phyloP scores from a whole-genome alignment of 257 asterid species.

The Jacaranda mimosifolia region DNA sequence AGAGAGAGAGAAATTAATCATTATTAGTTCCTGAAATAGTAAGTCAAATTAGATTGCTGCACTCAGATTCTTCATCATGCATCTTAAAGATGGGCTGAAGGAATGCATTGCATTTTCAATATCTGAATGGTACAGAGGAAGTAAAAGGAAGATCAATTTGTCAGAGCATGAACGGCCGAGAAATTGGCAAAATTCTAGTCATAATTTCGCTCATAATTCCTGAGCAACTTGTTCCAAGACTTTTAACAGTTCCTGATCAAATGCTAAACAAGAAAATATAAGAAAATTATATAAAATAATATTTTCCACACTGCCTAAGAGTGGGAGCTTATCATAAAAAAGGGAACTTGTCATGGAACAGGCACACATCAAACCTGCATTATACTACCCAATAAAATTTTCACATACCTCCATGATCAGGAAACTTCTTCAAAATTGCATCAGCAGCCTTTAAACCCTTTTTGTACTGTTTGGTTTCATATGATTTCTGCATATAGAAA shows the following conservation, averaged over 20 bases:
- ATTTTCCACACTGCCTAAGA: not conserved
- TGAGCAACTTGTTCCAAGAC: not conserved
- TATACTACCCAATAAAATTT: constrained; percentile 25
- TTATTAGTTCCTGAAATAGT: not conserved
- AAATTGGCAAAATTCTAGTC: not conserved
- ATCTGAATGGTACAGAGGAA: not conserved
- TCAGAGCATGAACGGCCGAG: not conserved
- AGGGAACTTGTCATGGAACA: not conserved
- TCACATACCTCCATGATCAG: constrained; percentile 97
- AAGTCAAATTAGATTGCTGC: not conserved
- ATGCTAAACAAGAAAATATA: constrained; percentile 7
- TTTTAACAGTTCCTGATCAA: not conserved
- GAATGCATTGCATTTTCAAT: not conserved
- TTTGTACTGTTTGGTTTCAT: constrained; percentile 96
- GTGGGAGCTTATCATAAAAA: not conserved
- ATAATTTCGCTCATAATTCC: constrained; percentile 10
- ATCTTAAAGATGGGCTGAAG: not conserved
- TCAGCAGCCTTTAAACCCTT: constrained; percentile 99
- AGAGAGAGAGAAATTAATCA: not conserved
- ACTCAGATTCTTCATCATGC: not conserved
- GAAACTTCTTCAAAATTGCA: constrained; percentile 92
- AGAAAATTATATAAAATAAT: not conserved
- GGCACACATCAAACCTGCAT: constrained; percentile 10
- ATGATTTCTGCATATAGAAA: constrained; percentile 77
- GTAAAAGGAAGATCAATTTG: not conserved